Evolutionary conservation across 352 stramenopile genomes (phyloP), one percentile per base, ranked within the genome.

Genomic region (Phytophthora pistaciae): DNA sequence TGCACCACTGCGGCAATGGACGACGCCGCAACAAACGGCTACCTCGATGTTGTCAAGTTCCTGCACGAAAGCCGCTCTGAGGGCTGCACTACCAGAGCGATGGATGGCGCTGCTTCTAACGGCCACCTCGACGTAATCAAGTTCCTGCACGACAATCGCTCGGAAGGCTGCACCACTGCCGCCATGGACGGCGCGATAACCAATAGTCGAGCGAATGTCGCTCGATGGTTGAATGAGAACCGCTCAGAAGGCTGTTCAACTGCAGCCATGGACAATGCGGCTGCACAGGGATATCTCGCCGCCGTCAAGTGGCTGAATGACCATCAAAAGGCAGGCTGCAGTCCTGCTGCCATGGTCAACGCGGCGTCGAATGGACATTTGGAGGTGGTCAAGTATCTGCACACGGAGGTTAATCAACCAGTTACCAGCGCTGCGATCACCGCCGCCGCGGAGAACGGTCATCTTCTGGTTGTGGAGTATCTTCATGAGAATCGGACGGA

Each of bases 381-480:
- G 20, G 44, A 75, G 29, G 29, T 77, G 1, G 64, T 80, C 21
- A 58, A 72, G 38, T 81, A 68, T 42, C 46, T 80, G 14, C 46
- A 74, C 20, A 18, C 14, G 3, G 49, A 68, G 3, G 38, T 69
- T 27, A 20, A 60, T 25, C 60, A 69, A 16, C 33, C 20, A 44
- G 60, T 14, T 48, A 71, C 61, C 23, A 65, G 61, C 18, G 38
- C 60, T 60, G 56, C 61, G 3, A 69, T 74, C 23, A 9, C n/a
- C 2, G 54, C 25, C 25, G 66, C 66, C 4, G 60, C 66, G n/a
- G 53, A 69, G 27, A 64, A 73, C 33, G 66, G 66, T 11, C 64
- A 71, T 23, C 20, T 61, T n/a, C 23, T 8, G 5, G 56, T 71
- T 16, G 64, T 71, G 16, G 23, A 71, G 4, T 71, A 53, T 66